Conservation (phyloP, 495 filamentous ascomycete species). For the Podospora conica region DNA sequence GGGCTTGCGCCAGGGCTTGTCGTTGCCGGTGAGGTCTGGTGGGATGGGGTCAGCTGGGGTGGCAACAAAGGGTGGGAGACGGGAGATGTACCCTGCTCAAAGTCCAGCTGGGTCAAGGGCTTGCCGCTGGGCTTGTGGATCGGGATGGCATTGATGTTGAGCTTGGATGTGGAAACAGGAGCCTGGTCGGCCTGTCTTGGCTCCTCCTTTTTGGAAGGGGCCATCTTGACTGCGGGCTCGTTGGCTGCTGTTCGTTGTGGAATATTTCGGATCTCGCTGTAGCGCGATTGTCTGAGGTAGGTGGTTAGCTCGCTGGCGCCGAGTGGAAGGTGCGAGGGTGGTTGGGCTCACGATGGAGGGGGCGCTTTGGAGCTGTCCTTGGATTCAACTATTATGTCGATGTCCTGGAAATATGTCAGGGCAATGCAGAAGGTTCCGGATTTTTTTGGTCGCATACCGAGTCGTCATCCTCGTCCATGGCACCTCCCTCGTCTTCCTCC, state of each 20-base stretch:
- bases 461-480: conserved; percentile 67
- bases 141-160: conserved; percentile 81
- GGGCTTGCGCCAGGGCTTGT: conserved; percentile 93
- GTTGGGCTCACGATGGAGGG: conserved; percentile 51
- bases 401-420: conserved; percentile 55
- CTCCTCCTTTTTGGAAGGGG: conserved; percentile 44
- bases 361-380: conserved; percentile 72
- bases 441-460: conserved; percentile 26
- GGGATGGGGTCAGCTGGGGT: conserved; percentile 11
- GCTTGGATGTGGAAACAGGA: conserved; percentile 61
- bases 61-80: background rate
- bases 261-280: conserved; percentile 62
- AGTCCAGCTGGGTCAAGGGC: conserved; percentile 75
- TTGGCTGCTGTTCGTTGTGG: conserved; percentile 53
- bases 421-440: background rate
- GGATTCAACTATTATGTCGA: conserved; percentile 88
- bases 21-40: conserved; percentile 68
- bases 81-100: conserved; percentile 55
- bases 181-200: conserved; percentile 37
- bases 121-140: conserved; percentile 66
- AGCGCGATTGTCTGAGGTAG: conserved; percentile 41
- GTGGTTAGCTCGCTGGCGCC: conserved; percentile 12
- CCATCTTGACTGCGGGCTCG: conserved; percentile 38
- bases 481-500: conserved; percentile 63
- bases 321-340: background rate